A percentile compares a stretch with the other conserved stretches of the same genome.
Evolutionary conservation across 306 rosid species (phyloP).

Genomic region (Vicia villosa): DNA sequence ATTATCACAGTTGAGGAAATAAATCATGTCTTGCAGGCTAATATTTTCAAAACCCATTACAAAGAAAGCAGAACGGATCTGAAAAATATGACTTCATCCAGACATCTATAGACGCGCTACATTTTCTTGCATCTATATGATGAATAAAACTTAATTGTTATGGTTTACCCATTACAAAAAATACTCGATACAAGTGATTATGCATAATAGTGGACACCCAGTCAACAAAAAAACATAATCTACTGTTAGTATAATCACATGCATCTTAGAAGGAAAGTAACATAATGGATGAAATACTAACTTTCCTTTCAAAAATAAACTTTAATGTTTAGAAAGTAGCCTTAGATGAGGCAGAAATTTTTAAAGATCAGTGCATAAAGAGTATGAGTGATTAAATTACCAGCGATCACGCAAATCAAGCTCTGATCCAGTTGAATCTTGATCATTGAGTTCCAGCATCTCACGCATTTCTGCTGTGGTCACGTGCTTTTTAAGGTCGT

Average conservation of each 20-base stretch:
- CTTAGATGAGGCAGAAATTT: background rate
- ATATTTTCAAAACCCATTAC: slow-evolving; percentile 15
- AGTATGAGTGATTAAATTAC: slow-evolving; percentile 45
- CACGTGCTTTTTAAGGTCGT: slow-evolving; percentile 78
- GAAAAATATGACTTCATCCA: slow-evolving; percentile 19
- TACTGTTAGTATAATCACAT: slow-evolving; percentile 20
- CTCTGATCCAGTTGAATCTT: slow-evolving; percentile 87
- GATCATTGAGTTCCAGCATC: slow-evolving; percentile 78
- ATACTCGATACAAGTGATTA: slow-evolving; percentile 23
- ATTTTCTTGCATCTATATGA: slow-evolving; percentile 24
- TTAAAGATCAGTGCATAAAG: slow-evolving; percentile 9
- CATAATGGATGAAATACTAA: background rate
- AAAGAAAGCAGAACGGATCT: slow-evolving; percentile 8
- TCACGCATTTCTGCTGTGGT: slow-evolving; percentile 71
- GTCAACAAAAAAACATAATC: slow-evolving; percentile 20
- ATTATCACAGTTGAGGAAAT: background rate
- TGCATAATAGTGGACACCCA: slow-evolving; percentile 20
- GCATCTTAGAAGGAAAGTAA: background rate
- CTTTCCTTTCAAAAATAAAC: background rate
- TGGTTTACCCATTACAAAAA: slow-evolving; percentile 16
- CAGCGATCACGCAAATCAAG: slow-evolving; percentile 93
- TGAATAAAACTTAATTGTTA: slow-evolving; percentile 18
- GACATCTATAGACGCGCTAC: slow-evolving; percentile 12
- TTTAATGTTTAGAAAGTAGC: background rate
- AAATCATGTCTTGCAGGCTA: slow-evolving; percentile 28